These are phyloP conservation scores for Pestalotiopsis sp. DNA, from an alignment of 2,329 filamentous ascomycete genomes.

Conservation along the genomic window DNA sequence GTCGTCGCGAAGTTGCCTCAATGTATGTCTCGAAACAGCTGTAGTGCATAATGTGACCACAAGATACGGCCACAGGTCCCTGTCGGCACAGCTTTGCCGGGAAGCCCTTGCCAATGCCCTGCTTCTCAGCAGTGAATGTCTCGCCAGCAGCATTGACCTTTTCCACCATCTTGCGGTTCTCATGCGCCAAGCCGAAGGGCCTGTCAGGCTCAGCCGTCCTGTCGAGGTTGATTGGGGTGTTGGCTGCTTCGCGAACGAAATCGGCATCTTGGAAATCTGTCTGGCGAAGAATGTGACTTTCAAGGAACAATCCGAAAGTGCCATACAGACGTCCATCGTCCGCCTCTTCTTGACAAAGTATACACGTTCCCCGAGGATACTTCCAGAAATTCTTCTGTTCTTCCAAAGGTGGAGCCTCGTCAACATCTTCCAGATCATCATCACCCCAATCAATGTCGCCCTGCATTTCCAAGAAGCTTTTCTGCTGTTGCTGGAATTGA, in stretches of 20 bases:
- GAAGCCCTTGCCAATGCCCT: constrained; percentile 89
- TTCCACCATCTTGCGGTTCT: constrained; percentile 77
- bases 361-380: constrained; percentile 91
- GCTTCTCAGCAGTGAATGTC: constrained; percentile 72
- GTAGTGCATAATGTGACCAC: constrained; percentile 98
- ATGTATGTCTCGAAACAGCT: constrained; percentile 93
- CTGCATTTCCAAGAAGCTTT: constrained; percentile 89
- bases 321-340: constrained; percentile 88
- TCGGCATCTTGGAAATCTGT: constrained; percentile 83
- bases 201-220: constrained; percentile 79
- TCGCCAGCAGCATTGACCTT: constrained; percentile 77
- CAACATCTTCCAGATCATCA: constrained; percentile 75
- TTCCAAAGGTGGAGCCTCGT: constrained; percentile 58
- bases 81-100: constrained; percentile 66
- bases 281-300: constrained; percentile 84
- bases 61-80: constrained; percentile 86
- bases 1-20: constrained; percentile 79
- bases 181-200: constrained; percentile 87
- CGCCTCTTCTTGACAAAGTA: constrained; percentile 94
- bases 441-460: constrained; percentile 88
- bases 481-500: constrained; percentile 96
- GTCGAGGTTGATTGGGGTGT: constrained; percentile 81
- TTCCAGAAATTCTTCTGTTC: constrained; percentile 79
- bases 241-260: constrained; percentile 80
- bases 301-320: constrained; percentile 86